phyloP scores from a whole-genome alignment of 371 early-diverging fungal species.

The Gilbertella persicaria region DNA sequence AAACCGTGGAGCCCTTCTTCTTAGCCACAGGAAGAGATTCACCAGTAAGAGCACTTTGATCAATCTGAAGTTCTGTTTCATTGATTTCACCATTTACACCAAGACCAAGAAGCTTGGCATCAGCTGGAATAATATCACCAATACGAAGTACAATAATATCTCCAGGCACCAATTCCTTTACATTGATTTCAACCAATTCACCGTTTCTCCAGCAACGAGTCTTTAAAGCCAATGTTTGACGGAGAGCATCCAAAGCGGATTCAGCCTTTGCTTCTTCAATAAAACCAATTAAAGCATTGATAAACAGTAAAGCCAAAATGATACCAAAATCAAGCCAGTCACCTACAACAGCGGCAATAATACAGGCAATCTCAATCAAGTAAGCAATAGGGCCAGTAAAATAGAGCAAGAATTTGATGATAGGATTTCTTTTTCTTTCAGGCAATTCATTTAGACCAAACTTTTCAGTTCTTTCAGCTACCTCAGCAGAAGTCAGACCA shows the following conservation, averaged over 20 bases:
- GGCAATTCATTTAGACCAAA: slow-evolving; percentile 76
- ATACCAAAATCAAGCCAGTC: slow-evolving; percentile 90
- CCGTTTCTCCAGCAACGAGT: slow-evolving; percentile 77
- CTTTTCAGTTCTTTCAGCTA: slow-evolving; percentile 51
- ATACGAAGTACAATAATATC: slow-evolving; percentile 87
- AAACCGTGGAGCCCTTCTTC: slow-evolving; percentile 79
- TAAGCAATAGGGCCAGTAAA: slow-evolving; percentile 90
- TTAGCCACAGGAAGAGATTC: slow-evolving; percentile 90
- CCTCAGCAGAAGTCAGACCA: slow-evolving; percentile 62
- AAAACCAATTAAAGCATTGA: slow-evolving; percentile 90
- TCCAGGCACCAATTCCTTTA: slow-evolving; percentile 79
- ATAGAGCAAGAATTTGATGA: slow-evolving; percentile 87
- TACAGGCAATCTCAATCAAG: slow-evolving; percentile 81
- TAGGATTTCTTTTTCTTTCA: slow-evolving; percentile 77
- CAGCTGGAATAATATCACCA: slow-evolving; percentile 95
- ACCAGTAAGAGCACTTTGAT: slow-evolving; percentile 95
- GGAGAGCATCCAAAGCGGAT: slow-evolving; percentile 86
- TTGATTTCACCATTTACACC: slow-evolving; percentile 77
- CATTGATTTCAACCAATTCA: slow-evolving; percentile 77
- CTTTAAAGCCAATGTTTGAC: slow-evolving; percentile 86
- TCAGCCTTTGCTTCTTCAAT: slow-evolving; percentile 90
- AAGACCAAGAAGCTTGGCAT: slow-evolving; percentile 81
- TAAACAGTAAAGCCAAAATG: slow-evolving; percentile 75
- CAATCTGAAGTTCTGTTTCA: slow-evolving; percentile 78
- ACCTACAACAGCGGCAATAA: slow-evolving; percentile 71